Evolutionary conservation across 2,329 filamentous ascomycete genomes (phyloP), one percentile per base, ranked within the genome.

Genomic region (Claviceps quebecensis): DNA sequence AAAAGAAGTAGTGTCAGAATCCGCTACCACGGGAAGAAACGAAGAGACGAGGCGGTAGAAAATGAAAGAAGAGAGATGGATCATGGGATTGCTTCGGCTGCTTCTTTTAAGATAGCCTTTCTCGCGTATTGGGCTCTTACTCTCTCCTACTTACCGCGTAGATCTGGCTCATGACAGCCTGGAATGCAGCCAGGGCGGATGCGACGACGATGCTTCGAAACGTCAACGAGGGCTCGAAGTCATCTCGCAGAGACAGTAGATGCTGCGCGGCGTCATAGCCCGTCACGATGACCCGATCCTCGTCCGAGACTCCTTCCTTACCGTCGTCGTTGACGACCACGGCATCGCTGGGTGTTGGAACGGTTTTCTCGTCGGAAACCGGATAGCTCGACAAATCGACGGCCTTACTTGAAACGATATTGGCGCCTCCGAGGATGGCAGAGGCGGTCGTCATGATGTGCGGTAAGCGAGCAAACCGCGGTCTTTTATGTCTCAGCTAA

Each of bases 151-250:
- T 60, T 52, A 77, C 75, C 11, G 59, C 60, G 55, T 80, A 80
- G 45, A 80, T 78, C 58, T 78, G 74, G 49, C 64, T 67, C 72
- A 80, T 76, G 44, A 74, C 70, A 23, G 75, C 72, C 55, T 78
- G 74, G 56, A 80, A 79, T 11, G 67, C 70, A 0, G 75, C 67
- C 4, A 80, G 67, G 2, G 60, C 55, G 0, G 73, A 72, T 1
- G 74, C 73, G 47, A 80, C 55, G 39, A 79, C 57, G 4, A 80
- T 53, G 49, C 72, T 71, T 40, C 77, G 73, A 53, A 80, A 75
- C 0, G 75, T 80, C 55, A 80, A 57, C 2, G 74, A 64, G 1
- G 62, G 60, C 26, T 80, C 72, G 17, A 62, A 59, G 51, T 80
- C 77, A 56, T 80, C 77, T 5, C 77, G 68, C 49, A 78, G 53